These are phyloP conservation scores for Syzygium jambos DNA, from an alignment of 345 rosid genomes.

Conservation along the genomic window DNA sequence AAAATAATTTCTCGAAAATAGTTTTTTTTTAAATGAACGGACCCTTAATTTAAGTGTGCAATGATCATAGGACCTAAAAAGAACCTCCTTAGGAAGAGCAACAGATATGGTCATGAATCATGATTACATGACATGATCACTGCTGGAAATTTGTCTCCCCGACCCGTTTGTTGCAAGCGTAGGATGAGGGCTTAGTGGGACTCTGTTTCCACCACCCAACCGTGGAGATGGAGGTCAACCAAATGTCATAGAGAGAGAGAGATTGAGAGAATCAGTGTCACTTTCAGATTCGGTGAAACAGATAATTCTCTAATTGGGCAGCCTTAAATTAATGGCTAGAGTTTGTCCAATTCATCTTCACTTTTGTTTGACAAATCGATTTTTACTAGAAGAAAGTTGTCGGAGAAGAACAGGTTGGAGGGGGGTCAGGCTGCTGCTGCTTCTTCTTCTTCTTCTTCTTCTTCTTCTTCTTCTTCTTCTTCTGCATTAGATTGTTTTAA, in stretches of 20 bases:
- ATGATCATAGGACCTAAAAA: not conserved
- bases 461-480: not conserved
- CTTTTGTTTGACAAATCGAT: not conserved
- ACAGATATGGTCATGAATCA: not conserved
- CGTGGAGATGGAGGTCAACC: not conserved
- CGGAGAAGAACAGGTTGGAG: not conserved
- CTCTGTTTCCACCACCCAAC: not conserved
- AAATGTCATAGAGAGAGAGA: not conserved
- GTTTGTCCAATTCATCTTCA: not conserved
- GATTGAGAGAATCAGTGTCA: not conserved
- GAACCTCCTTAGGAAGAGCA: not conserved
- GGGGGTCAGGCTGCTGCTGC: not conserved
- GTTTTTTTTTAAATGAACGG: not conserved
- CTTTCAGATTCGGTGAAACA: not conserved
- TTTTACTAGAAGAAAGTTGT: not conserved
- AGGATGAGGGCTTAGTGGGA: not conserved
- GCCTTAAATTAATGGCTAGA: not conserved
- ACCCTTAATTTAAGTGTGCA: not conserved
- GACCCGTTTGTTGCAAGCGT: not conserved
- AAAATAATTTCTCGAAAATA: not conserved
- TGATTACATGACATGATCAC: not conserved
- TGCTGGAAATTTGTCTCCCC: not conserved
- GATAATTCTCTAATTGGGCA: not conserved
- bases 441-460: not conserved
- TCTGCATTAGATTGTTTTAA: not conserved